These are phyloP conservation scores for Amoebophrya sp. DNA, from an alignment of 169 alveolate genomes.

Conservation along the genomic window DNA sequence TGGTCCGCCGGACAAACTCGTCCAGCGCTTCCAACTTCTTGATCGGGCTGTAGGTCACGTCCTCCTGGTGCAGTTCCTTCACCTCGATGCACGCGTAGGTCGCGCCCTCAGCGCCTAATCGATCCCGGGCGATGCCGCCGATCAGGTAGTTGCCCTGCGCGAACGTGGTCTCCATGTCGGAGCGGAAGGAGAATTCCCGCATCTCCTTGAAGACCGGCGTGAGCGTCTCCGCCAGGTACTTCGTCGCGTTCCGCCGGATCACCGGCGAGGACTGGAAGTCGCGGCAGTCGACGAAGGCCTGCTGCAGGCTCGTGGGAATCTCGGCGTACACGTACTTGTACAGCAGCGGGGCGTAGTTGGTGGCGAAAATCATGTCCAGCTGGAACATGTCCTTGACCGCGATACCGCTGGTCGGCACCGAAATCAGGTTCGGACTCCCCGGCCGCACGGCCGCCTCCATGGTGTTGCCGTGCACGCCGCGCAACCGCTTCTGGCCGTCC, in stretches of 20 bases:
- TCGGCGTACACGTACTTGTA: neutral
- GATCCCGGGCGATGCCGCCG: neutral
- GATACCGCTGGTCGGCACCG: neutral
- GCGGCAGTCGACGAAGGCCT: neutral
- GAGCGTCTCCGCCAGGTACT: neutral
- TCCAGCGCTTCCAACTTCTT: neutral
- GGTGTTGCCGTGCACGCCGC: neutral
- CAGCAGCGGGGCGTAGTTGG: neutral
- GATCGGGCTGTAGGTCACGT: neutral
- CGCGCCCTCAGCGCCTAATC: neutral
- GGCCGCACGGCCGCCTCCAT: neutral
- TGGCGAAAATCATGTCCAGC: neutral
- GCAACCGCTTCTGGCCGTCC: neutral
- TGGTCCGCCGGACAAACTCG: neutral
- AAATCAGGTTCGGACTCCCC: neutral
- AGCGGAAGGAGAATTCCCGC: neutral
- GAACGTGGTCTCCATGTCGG: neutral
- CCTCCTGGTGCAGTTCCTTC: neutral
- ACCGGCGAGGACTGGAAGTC: neutral
- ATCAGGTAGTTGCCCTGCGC: neutral
- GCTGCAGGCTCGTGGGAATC: neutral
- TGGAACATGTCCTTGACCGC: neutral
- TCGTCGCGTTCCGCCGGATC: neutral
- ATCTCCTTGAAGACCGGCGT: neutral
- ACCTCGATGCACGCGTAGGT: neutral